Evolutionary conservation across 164 flowering plant genomes (phyloP), one percentile per base, ranked within the genome.

Genomic region (Piper longum): DNA sequence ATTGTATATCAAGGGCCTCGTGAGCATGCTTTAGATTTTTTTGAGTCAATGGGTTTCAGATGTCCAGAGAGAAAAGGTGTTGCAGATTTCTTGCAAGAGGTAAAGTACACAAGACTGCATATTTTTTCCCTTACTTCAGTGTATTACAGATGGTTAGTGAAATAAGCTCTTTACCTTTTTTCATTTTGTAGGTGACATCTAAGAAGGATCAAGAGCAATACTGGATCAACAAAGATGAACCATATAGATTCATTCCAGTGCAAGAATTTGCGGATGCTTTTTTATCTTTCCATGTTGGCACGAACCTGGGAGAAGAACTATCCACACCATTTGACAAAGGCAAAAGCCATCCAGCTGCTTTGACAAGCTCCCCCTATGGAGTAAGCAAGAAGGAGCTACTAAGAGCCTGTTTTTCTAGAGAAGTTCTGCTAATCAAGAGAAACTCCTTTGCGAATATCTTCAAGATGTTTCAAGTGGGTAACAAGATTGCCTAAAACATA

Each of bases 131-230:
- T 14, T 48, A 26, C 14, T 48, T 48, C 3, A 48, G 14, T 5
- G 14, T 44, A 5, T 48, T 5, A 9, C 11, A 48, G 14, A 48
- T 48, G 9, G 14, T 9, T 5, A 8, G 3, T 48, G 9, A 48
- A 1, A 48, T 5, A 48, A 26, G 14, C 36, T 59, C 39, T 11
- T 5, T 7, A 4, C 39, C 6, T 14, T 6, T 16, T 60, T 43
- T 26, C 36, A 8, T 8, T 48, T 48, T 4, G 52, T 48, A 84
- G 89, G 86, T 84, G 60, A 84, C 86, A 56, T 84, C 88, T 5
- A 79, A 60, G 71, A 84, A 82, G 68, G 88, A 84, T 78, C 88
- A 82, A 69, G 59, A 70, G 56, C 89, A 84, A 52, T 84, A 82
- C 63, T 84, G 89, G 89, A 67, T 64, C 13, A 68, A 72, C 8